Evolutionary conservation across 192 early-diverging fungal genomes (phyloP).

Genomic region (Podila minutissima): DNA sequence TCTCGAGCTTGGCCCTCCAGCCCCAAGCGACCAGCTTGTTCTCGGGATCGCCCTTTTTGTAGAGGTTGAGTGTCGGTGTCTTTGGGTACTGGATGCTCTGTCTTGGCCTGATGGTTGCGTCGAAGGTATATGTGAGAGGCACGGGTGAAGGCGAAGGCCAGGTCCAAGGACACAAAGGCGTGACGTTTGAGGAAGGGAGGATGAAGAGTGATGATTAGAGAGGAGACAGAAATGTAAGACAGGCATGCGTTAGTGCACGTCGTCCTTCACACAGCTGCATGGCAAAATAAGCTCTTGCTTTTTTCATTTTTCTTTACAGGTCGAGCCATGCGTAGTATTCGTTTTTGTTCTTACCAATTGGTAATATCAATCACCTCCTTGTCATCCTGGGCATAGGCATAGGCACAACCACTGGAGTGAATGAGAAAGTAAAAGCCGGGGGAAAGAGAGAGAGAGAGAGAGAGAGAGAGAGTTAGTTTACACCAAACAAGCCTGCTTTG

Average conservation of each 20-base stretch:
- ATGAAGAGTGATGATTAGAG: background rate
- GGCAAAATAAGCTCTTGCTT: no score
- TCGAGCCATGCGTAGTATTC: background rate
- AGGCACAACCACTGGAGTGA: constrained; percentile 38
- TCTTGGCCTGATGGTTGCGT: constrained; percentile 32
- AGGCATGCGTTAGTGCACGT: background rate
- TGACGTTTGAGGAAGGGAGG: background rate
- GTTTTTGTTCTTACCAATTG: constrained; percentile 9
- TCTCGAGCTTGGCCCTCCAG: constrained; percentile 49
- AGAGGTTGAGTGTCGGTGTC: constrained; percentile 57
- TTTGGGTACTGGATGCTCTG: constrained; percentile 56
- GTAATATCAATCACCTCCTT: constrained; percentile 47
- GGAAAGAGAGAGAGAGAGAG: constrained; percentile 37
- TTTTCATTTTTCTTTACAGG: no score
- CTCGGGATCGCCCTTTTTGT: constrained; percentile 50
- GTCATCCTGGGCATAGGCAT: constrained; percentile 50
- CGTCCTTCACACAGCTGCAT: no score
- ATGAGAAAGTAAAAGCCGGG: constrained; percentile 38
- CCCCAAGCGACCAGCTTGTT: constrained; percentile 57
- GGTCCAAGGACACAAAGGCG: background rate
- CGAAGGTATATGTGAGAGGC: no score
- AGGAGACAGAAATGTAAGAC: background rate
- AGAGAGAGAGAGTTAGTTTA: constrained; percentile 25
- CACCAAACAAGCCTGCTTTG: no score
- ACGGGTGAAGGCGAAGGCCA: no score